Evolutionary conservation across 257 asterid species (phyloP).

Genomic region (Solanum bulbocastanum): DNA sequence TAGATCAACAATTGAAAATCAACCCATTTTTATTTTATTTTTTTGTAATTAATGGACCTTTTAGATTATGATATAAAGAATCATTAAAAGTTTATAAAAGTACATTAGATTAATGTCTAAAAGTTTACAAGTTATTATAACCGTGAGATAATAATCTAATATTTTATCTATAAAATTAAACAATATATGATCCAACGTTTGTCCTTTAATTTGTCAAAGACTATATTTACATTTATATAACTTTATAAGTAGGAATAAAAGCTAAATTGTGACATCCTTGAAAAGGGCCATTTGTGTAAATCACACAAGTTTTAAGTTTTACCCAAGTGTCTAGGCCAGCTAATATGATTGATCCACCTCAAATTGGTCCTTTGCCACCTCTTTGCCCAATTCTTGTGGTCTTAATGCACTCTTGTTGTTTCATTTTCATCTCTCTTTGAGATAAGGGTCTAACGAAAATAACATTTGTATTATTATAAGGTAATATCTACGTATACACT

Average conservation of each 20-base stretch:
- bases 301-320: not conserved
- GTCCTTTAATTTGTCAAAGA: not conserved
- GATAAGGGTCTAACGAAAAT: rapidly evolving
- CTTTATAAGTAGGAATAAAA: not conserved
- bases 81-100: not conserved
- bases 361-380: not conserved
- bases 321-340: not conserved
- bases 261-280: not conserved
- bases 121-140: not conserved
- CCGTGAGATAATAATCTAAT: not conserved
- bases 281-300: not conserved
- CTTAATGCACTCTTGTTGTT: not conserved
- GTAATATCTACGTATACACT: too few species aligned
- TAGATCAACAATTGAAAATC: not conserved
- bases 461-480: too few species aligned
- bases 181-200: too few species aligned
- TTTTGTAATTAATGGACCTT: too few species aligned
- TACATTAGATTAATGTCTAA: not conserved
- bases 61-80: too few species aligned
- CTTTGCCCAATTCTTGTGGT: not conserved
- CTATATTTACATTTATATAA: not conserved
- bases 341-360: not conserved
- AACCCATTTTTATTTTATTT: too few species aligned
- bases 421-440: too few species aligned
- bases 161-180: too few species aligned